phyloP scores from a whole-genome alignment of 1,139 yeast genomes.

The Kodamaea fungicola region DNA sequence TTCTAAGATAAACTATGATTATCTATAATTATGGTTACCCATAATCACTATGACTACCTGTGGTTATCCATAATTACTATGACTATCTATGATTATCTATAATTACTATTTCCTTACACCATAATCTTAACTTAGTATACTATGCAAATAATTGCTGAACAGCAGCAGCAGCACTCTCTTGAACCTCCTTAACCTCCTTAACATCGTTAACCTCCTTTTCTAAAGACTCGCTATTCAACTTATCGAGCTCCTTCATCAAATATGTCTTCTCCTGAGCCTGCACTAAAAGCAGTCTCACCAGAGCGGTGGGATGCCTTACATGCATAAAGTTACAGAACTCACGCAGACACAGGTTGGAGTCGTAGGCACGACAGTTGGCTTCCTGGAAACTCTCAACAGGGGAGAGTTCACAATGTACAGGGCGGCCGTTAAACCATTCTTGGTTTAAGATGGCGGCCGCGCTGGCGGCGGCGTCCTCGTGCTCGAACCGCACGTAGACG shows the following conservation, averaged over 20 bases:
- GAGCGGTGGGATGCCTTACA: constrained; percentile 53
- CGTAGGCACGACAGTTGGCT: constrained; percentile 74
- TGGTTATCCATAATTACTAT: no score
- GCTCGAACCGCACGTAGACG: constrained; percentile 64
- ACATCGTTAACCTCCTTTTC: background rate
- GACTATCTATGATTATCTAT: no score
- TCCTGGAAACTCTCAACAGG: constrained; percentile 73
- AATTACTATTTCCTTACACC: no score
- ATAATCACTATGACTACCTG: no score
- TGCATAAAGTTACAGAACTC: constrained; percentile 89
- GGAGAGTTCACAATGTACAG: constrained; percentile 76
- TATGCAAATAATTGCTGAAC: constrained; percentile 20
- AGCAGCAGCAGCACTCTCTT: constrained; percentile 13
- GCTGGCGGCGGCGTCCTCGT: constrained; percentile 54
- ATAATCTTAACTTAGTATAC: no score
- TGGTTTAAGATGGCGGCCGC: constrained; percentile 64
- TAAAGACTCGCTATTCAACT: constrained; percentile 6
- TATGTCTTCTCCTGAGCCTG: constrained; percentile 35
- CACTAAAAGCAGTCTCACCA: constrained; percentile 36
- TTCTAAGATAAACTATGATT: no score
- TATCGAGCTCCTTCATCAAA: constrained; percentile 13
- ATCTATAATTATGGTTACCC: no score
- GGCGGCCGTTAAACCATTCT: constrained; percentile 80
- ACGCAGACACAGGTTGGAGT: constrained; percentile 59
- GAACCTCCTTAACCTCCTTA: background rate